phyloP scores from a whole-genome alignment of 352 stramenopile genomes.

The Elongisporangium anandrum region DNA sequence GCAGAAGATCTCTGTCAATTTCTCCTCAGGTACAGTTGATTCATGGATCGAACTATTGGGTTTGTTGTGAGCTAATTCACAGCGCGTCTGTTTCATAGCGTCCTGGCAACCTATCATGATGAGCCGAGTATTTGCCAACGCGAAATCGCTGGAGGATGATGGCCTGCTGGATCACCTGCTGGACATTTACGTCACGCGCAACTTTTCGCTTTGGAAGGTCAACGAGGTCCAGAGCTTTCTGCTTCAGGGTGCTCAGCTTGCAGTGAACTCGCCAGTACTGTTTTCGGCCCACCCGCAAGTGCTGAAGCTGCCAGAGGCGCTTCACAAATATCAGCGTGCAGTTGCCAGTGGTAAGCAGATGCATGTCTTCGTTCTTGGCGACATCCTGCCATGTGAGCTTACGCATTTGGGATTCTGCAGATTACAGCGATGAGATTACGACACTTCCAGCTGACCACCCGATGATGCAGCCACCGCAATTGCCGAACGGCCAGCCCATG shows the following conservation, averaged over 20 bases:
- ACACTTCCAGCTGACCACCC: conserved; percentile 78
- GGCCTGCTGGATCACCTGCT: conserved; percentile 65
- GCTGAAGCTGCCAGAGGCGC: conserved; percentile 40
- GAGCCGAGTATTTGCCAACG: conserved; percentile 77
- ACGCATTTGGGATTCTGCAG: conserved; percentile 16
- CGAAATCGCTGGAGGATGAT: conserved; percentile 50
- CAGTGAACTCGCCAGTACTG: conserved; percentile 48
- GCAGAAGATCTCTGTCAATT: conserved; percentile 70
- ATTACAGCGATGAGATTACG: conserved; percentile 87
- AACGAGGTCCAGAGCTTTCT: conserved; percentile 73
- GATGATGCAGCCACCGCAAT: conserved; percentile 73
- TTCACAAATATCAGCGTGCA: conserved; percentile 75
- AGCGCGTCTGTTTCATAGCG: conserved; percentile 13
- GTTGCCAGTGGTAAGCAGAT: conserved; percentile 42
- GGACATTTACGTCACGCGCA: conserved; percentile 77
- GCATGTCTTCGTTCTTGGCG: background rate
- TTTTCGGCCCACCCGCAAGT: conserved; percentile 49
- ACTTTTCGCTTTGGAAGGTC: conserved; percentile 80
- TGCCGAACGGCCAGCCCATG: conserved; percentile 57
- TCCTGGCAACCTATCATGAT: conserved; percentile 70
- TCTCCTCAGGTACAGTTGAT: conserved; percentile 44
- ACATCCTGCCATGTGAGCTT: background rate
- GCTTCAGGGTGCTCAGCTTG: conserved; percentile 56
- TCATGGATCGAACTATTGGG: background rate
- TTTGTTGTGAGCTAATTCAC: background rate